Evolutionary conservation across 805 yeast genomes (phyloP).

Genomic region (Candida koratica): DNA sequence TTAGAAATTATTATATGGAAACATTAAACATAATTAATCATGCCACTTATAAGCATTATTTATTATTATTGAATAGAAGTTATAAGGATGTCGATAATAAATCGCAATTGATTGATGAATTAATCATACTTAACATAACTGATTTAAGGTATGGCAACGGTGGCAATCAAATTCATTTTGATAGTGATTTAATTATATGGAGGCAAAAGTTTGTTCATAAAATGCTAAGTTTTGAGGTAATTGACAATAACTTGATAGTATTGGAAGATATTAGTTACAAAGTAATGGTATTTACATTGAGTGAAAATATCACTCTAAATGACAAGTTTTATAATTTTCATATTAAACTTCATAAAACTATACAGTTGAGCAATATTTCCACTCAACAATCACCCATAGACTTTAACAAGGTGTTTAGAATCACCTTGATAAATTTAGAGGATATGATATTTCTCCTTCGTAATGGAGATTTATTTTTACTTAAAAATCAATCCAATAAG

Average conservation of each 20-base stretch:
- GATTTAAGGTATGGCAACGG: slow-evolving; percentile 32
- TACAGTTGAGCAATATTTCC: slow-evolving; percentile 30
- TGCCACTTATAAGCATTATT: slow-evolving; percentile 32
- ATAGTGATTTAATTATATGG: slow-evolving; percentile 39
- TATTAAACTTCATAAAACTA: slow-evolving; percentile 28
- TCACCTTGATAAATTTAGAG: slow-evolving; percentile 23
- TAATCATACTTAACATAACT: slow-evolving; percentile 31
- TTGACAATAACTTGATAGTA: slow-evolving; percentile 10
- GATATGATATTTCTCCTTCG: slow-evolving; percentile 35
- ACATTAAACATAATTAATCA: slow-evolving; percentile 32
- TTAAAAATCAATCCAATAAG: slow-evolving; percentile 28
- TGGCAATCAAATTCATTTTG: slow-evolving; percentile 31
- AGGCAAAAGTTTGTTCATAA: slow-evolving; percentile 15
- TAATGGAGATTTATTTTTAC: slow-evolving; percentile 37
- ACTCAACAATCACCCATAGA: slow-evolving; percentile 20
- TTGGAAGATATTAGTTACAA: slow-evolving; percentile 10
- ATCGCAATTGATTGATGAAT: slow-evolving; percentile 28
- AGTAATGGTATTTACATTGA: slow-evolving; percentile 10
- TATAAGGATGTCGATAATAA: slow-evolving; percentile 15
- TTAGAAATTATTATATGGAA: slow-evolving; percentile 30
- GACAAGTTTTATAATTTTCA: slow-evolving; percentile 22
- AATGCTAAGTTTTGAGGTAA: slow-evolving; percentile 10
- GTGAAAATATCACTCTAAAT: slow-evolving; percentile 8
- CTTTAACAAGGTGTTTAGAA: slow-evolving; percentile 21
- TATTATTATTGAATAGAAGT: slow-evolving; percentile 32